phyloP scores from a whole-genome alignment of 2,329 filamentous ascomycete genomes.

The Fusarium virguliforme region DNA sequence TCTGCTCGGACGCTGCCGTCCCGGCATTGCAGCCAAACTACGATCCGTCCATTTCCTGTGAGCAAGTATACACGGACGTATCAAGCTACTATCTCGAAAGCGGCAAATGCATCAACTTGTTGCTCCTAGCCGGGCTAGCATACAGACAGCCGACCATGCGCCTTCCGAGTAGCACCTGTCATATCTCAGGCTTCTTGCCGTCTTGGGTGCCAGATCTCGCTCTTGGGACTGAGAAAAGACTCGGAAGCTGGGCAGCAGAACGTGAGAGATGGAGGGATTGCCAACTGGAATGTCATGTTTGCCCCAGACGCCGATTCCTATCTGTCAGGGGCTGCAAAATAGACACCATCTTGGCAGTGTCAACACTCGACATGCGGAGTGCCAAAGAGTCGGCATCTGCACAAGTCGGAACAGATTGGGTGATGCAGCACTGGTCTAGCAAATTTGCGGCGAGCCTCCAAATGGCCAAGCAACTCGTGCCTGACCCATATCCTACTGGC shows the following conservation, averaged over 20 bases:
- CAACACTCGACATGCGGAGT: background rate
- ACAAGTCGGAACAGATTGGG: background rate
- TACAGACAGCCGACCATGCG: background rate
- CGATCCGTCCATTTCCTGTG: background rate
- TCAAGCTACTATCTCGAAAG: background rate
- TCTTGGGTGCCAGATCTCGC: background rate
- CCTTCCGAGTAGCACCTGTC: background rate
- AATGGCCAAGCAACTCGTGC: background rate
- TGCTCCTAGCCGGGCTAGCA: background rate
- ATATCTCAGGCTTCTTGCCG: background rate
- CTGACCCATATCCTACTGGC: slow-evolving; percentile 2
- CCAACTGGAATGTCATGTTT: background rate
- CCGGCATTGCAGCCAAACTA: background rate
- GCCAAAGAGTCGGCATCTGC: background rate
- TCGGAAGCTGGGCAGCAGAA: slow-evolving; percentile 1
- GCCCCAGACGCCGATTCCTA: background rate
- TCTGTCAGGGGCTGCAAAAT: background rate
- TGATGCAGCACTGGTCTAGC: background rate
- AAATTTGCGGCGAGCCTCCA: background rate
- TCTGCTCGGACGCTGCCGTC: background rate
- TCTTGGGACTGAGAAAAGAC: background rate
- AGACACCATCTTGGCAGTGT: background rate
- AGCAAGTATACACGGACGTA: background rate
- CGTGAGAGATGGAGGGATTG: slow-evolving; percentile 6
- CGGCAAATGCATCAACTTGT: background rate